Evolutionary conservation across 2,329 filamentous ascomycete genomes (phyloP), one percentile per base, ranked within the genome.

Genomic region (Rhynchosporium graminicola): DNA sequence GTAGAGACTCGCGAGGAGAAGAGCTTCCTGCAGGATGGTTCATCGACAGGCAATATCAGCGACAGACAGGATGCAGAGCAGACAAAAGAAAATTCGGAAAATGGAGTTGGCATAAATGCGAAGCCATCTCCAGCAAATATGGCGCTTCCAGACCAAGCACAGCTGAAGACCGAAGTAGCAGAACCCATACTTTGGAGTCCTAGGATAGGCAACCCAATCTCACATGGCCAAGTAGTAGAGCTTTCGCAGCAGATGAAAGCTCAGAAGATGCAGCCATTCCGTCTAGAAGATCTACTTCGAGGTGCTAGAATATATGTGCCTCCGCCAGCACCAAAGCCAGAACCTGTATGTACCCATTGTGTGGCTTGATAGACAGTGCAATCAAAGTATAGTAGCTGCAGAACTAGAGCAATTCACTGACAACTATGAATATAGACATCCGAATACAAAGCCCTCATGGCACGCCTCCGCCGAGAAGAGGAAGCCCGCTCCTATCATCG

Each of bases 371-470:
- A 6, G 33, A 5, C 33, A 36, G 33, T 36, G 20, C 20, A 36
- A 10, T 20, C 13, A n/a, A 15, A 36, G 6, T 7, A 29, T 29
- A 8, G 15, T 20, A n/a, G 9, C 28, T 20, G 8, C 20, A 26
- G 4, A n/a, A 15, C 28, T 42, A 2, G 45, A 40, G 40, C 10
- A 42, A 9, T n/a, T 40, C 20, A 43, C 57, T 62, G 58, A 61
- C 33, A 26, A 9, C 38, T 6, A 26, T 51, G 31, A 40, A 38
- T 28, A 5, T 36, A 96, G 86, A 89, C 88, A 0, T 79, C 87
- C 7, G 89, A 96, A 77, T 98, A 94, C 78, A 90, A 91, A 75
- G 89, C 88, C 6, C 80, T 97, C 1, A 98, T 98, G 92, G 87
- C 87, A 29, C 87, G 88, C 15, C 85, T 99, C 26, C 91, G 92